Evolutionary conservation across 2,329 filamentous ascomycete genomes (phyloP).

Genomic region (Monosporascus sp.): DNA sequence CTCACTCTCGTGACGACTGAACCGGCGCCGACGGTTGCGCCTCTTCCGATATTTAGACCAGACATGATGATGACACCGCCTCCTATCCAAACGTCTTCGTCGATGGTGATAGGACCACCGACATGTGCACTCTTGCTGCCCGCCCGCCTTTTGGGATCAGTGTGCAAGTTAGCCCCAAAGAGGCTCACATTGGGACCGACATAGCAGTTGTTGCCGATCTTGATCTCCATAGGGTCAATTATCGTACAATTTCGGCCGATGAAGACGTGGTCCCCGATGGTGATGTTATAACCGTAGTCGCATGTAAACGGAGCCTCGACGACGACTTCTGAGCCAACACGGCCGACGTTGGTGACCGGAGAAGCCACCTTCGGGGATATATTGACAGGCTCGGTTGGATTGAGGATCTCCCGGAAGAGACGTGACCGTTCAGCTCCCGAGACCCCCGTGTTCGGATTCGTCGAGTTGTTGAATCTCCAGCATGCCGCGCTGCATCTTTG

Average conservation of each 20-base stretch:
- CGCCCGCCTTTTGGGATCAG: conserved; percentile 67
- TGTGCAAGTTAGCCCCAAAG: conserved; percentile 67
- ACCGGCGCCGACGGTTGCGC: conserved; percentile 74
- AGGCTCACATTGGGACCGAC: conserved; percentile 85
- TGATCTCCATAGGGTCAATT: conserved; percentile 78
- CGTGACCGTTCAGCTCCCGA: conserved; percentile 63
- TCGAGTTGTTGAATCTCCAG: conserved; percentile 81
- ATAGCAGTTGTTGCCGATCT: conserved; percentile 70
- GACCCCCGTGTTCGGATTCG: conserved; percentile 67
- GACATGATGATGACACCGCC: conserved; percentile 73
- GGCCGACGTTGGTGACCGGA: conserved; percentile 49
- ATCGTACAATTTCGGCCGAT: conserved; percentile 82
- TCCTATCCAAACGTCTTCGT: conserved; percentile 80
- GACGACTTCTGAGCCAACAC: conserved; percentile 67
- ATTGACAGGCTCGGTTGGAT: conserved; percentile 53
- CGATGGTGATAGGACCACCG: conserved; percentile 69
- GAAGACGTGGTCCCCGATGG: conserved; percentile 76
- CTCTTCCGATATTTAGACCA: conserved; percentile 74
- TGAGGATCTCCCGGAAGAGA: conserved; percentile 66
- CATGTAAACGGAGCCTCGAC: conserved; percentile 88
- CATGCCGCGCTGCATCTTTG: conserved; percentile 76
- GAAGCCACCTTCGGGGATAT: conserved; percentile 51
- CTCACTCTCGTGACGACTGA: conserved; percentile 75
- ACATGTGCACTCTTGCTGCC: conserved; percentile 68
- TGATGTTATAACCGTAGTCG: conserved; percentile 94